Evolutionary conservation across 2,329 filamentous ascomycete species (phyloP), one percentile per base, ranked within the genome.

Genomic region (Phialophora expanda): DNA sequence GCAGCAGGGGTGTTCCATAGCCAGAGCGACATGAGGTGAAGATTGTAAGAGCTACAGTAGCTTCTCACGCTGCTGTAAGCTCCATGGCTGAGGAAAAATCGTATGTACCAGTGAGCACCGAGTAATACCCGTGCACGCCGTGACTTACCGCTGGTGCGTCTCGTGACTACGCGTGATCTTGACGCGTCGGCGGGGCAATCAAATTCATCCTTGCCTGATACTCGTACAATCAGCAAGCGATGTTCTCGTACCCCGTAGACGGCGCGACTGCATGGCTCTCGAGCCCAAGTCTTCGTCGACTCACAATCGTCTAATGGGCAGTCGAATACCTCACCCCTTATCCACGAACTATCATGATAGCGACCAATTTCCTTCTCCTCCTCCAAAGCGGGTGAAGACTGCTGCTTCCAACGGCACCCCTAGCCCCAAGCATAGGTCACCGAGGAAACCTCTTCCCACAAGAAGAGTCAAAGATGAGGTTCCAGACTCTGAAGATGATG

Each of bases 401-500:
- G 26, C 28, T 54, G 28, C 38, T n/a, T 53, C 60, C 17, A 50
- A 51, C 8, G 62, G 26, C n/a, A 54, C 56, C 5, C 34, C 34
- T 22, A 69, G 60, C 26, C 63, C 68, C 34, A 74, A 65, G 48
- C 67, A 61, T 26, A 56, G 28, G n/a, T 67, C 67, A 4, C 32
- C 67, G 11, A 61, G 62, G 12, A 67, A 69, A 53, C 51, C 26
- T 4, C 51, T 64, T 17, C 53, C 63, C 46, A 20, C 67, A 38
- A 56, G 63, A 34, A 56, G 44, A 30, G 55, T 66, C 66, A 24
- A 65, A 65, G 59, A 74, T 64, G 77, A 80, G 61, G 74, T 80
- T 7, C 72, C 77, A 48, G 75, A 82, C 66, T 78, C 75, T 38
- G 75, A 82, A 66, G 74, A 71, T 7, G 69, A 77, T 41, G 60